These are phyloP conservation scores for Fusarium duplospermum DNA, from an alignment of 2,329 filamentous ascomycete species.

Conservation along the genomic window DNA sequence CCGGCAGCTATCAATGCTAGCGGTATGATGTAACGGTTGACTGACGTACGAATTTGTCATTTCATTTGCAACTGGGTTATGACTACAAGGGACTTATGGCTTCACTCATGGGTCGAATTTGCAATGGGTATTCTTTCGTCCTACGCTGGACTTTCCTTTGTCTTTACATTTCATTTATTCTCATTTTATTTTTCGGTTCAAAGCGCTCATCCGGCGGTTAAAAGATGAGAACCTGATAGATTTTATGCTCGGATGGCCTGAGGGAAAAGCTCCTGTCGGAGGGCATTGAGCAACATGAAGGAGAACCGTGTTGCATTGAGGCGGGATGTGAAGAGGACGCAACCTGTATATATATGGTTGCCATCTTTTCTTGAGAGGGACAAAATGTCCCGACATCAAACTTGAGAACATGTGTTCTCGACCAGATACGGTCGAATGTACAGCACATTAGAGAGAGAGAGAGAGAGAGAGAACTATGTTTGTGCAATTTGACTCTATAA, in stretches of 20 bases:
- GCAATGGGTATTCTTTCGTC: constrained; percentile 33
- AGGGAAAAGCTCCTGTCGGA: constrained; percentile 14
- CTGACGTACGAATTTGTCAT: constrained; percentile 39
- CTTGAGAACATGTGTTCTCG: constrained; percentile 11
- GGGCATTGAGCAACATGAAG: constrained; percentile 26
- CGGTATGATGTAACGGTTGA: constrained; percentile 56
- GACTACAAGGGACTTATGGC: constrained; percentile 45
- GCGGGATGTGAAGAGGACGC: constrained; percentile 29
- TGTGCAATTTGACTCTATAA: constrained; percentile 1
- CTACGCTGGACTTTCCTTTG: constrained; percentile 40
- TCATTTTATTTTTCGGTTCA: constrained; percentile 38
- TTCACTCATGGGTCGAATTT: constrained; percentile 40
- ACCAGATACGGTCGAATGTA: constrained; percentile 22
- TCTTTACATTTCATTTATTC: constrained; percentile 37
- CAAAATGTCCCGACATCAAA: constrained; percentile 31
- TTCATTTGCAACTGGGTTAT: constrained; percentile 44
- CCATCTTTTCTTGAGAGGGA: constrained; percentile 25
- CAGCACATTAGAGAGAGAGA: constrained; percentile 32
- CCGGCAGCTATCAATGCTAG: constrained; percentile 60
- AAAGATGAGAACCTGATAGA: constrained; percentile 45
- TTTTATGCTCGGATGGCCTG: constrained; percentile 27
- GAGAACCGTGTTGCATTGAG: constrained; percentile 19
- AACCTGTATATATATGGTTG: constrained; percentile 50
- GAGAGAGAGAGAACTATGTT: constrained; percentile 30
- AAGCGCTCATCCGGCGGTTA: constrained; percentile 43